Evolutionary conservation across 2,329 filamentous ascomycete genomes (phyloP), one percentile per base, ranked within the genome.

Genomic region (Fusarium piperis): DNA sequence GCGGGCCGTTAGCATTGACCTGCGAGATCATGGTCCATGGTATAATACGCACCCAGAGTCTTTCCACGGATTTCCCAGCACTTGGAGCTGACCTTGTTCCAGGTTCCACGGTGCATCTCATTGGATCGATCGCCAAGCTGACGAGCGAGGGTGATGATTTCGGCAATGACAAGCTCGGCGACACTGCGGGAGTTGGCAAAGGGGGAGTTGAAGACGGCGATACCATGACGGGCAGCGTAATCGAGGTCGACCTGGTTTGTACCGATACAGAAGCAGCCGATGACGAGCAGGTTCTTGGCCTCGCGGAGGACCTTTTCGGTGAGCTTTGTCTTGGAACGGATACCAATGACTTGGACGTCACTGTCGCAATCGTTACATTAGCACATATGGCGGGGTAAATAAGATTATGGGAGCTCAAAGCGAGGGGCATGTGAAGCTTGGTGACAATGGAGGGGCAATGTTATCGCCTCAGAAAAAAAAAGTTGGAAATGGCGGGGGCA

Each of bases 61-160:
- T 99, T 99, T 81, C 96, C 96, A 77, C 96, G 91, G 77, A 98
- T 94, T 82, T 99, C 96, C 96, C 96, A 98, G 88, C 96, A 99
- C 79, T 93, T 95, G 78, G 89, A 88, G 85, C 94, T 97, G 78
- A 98, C 95, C 86, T 99, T 99, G 83, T 98, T 98, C 96, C 96
- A 99, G 46, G 90, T 94, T 64, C 96, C 96, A 64, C 89, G 89
- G 86, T 99, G 96, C 89, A 99, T 90, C 85, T 99, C 96, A 77
- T 90, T 94, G 70, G 94, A 97, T 75, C 96, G 93, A 82, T 99
- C 96, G 70, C 94, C 92, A 35, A 99, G 87, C 83, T 99, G 96
- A 66, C 96, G 92, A 23, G 96, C 96, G 60, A 99, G 91, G 39
- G 88, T 86, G 78, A 99, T 98, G 79, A 99, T 95, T 83, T 98